phyloP scores from a whole-genome alignment of 768 basidiomycete species.

The Xerocomus brunneocitrinus region DNA sequence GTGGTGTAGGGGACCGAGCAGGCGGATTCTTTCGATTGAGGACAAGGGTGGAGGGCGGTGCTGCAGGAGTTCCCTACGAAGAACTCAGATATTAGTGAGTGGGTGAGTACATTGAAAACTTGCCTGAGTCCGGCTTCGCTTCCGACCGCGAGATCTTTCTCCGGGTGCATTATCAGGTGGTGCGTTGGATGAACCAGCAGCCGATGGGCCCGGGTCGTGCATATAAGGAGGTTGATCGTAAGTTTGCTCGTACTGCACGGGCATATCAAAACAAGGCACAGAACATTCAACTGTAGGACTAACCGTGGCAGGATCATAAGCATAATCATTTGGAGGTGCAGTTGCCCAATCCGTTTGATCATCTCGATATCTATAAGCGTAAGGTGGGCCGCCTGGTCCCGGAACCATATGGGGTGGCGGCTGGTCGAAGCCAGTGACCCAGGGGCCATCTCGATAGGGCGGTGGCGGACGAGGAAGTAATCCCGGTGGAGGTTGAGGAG shows the following conservation, averaged over 20 bases:
- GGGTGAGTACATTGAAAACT: constrained; percentile 2
- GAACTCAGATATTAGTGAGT: constrained; percentile 2
- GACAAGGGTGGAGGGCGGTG: constrained; percentile 63
- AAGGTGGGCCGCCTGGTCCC: constrained; percentile 40
- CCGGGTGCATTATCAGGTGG: constrained; percentile 21
- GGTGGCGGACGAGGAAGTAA: constrained; percentile 43
- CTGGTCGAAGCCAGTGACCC: constrained; percentile 54
- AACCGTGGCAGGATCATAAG: constrained; percentile 51
- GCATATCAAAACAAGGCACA: constrained; percentile 7
- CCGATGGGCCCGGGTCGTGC: constrained; percentile 45
- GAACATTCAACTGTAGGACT: constrained; percentile 15
- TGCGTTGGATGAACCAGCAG: constrained; percentile 38
- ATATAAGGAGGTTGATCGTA: constrained; percentile 59
- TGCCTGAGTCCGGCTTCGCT: constrained; percentile 60
- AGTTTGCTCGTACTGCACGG: constrained; percentile 47
- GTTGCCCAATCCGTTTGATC: constrained; percentile 49
- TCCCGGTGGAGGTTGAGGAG: constrained; percentile 38
- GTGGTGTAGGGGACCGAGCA: constrained; percentile 80
- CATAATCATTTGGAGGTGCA: constrained; percentile 42
- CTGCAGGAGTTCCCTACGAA: constrained; percentile 54
- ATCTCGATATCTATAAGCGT: constrained; percentile 60
- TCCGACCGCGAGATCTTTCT: constrained; percentile 61
- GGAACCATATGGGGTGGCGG: constrained; percentile 46
- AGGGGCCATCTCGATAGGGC: constrained; percentile 47
- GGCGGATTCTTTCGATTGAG: constrained; percentile 60